Evolutionary conservation across 108 stramenopile genomes (phyloP), one percentile per base, ranked within the genome.

Genomic region (Hondaea fermentalgiana): DNA sequence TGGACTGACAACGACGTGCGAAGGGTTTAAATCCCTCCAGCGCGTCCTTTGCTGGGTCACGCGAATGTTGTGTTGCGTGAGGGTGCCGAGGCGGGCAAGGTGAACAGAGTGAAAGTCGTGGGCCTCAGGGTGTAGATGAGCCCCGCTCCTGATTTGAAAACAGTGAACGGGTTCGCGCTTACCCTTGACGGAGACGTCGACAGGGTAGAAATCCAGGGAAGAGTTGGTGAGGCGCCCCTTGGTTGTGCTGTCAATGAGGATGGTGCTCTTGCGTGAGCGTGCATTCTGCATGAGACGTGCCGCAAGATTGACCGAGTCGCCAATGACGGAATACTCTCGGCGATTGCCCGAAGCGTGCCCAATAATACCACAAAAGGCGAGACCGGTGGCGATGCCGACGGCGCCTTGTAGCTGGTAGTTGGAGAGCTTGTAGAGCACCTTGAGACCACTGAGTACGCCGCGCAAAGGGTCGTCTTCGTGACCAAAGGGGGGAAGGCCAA

Each of bases 301-400:
- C 14, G 91, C 72, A 23, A 93, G 72, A 91, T 94, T 94, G 44
- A 93, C 92, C 60, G 91, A 87, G 90, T 93, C 92, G 51, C 94
- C 93, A 57, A 94, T 64, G 17, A 93, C 91, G 12, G 92, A 93
- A 91, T 93, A 94, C 89, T 94, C 94, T 21, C 92, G 89, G 16
- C 94, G 87, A 5, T 87, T 91, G n/a, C 89, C 88, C 45, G 69
- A 49, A 88, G 83, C 87, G 28, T 83, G 76, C 6, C 94, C 94
- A 5, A 94, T 91, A 44, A 93, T 72, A 3, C 94, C 94, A 90
- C 93, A 94, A 59, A 93, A 93, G 6, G 87, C 93, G 23, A 94
- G 91, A 3, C 94, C 94, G 4, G 91, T 90, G 28, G 93, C 92
- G 59, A 94, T 60, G 87, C 94, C 93, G 29, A 93, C 89, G 19